phyloP scores from a whole-genome alignment of 2,329 filamentous ascomycete species.

The Colletotrichum musae region DNA sequence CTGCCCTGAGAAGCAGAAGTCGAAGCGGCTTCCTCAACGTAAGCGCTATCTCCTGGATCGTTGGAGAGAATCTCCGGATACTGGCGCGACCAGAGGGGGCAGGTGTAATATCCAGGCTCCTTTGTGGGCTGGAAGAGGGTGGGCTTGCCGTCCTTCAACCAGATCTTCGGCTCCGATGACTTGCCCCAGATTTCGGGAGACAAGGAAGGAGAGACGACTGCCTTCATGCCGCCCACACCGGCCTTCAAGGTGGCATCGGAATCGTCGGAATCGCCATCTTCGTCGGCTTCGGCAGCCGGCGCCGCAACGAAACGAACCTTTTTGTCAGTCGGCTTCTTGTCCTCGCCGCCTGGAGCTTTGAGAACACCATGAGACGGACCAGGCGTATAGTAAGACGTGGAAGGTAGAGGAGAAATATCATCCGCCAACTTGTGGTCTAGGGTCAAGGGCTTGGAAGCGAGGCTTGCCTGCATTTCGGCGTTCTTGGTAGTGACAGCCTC shows the following conservation, averaged over 20 bases:
- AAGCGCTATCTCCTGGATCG: conserved; percentile 3
- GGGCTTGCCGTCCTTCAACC: conserved; percentile 32
- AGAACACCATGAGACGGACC: not conserved
- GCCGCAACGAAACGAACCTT: conserved; percentile 24
- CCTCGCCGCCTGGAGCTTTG: not conserved
- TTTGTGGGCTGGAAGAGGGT: conserved; percentile 31
- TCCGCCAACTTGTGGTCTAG: not conserved
- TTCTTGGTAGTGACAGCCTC: not conserved
- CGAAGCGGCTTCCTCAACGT: not conserved
- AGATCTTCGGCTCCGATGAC: conserved; percentile 34
- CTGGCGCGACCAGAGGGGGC: conserved; percentile 37
- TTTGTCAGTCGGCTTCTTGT: conserved; percentile 27
- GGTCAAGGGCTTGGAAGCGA: not conserved
- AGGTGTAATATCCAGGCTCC: conserved; percentile 26
- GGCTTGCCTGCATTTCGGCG: not conserved
- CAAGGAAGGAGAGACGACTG: not conserved
- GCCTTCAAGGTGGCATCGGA: conserved; percentile 16
- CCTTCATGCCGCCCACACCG: conserved; percentile 1
- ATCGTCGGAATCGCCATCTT: conserved; percentile 16
- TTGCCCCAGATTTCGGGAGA: conserved; percentile 33
- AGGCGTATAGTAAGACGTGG: not conserved
- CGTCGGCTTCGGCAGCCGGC: not conserved
- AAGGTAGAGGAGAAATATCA: not conserved
- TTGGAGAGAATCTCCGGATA: conserved; percentile 36
- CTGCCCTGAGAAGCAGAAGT: conserved; percentile 3